Evolutionary conservation across 2,329 filamentous ascomycete species (phyloP), one percentile per base, ranked within the genome.

Genomic region (Hypoxylon sp.): DNA sequence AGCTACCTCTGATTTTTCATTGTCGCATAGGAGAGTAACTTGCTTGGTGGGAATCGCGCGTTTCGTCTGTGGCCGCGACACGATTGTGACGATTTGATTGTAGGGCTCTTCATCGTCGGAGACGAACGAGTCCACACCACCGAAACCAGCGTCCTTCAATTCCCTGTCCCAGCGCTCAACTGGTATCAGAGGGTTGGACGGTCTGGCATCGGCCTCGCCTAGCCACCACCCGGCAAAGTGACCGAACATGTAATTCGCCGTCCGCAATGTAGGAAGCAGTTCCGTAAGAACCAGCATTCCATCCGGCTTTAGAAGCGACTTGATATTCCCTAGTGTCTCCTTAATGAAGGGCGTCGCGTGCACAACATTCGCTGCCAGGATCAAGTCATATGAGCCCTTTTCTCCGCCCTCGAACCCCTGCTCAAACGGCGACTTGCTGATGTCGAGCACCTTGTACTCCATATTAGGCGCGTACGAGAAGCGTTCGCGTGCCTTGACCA

Each of bases 151-250:
- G 0, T 46, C 37, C 9, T 65, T 67, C 2, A 81, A 64, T 5
- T 78, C 74, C 1, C 24, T 4, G 1, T 77, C 67, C 80, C 79
- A 81, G 6, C 74, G 54, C 1, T 75, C 70, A 1, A 74, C 52
- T 0, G 71, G 57, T 5, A 80, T 67, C 8, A 73, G 74, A 2
- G 80, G 79, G 54, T 75, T 74, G 0, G 73, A 64, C 1, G 65
- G n/a, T 6, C 79, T 74, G 5, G 51, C 63, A 11, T 80, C 77
- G 1, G 73, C 71, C 5, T 72, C 71, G 1, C 79, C 79, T 0
- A 78, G 67, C 81, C 80, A 82, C 80, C 81, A 82, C 0, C 78
- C 79, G 0, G 77, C 63, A 6, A 81, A 73, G 0, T 74, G 68
- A 1, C 80, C 79, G 37, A 79, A 74, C 35, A 77, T 71, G 54